These are phyloP conservation scores for Beta lomatogona DNA, from an alignment of 179 eudicot genomes.

Conservation along the genomic window DNA sequence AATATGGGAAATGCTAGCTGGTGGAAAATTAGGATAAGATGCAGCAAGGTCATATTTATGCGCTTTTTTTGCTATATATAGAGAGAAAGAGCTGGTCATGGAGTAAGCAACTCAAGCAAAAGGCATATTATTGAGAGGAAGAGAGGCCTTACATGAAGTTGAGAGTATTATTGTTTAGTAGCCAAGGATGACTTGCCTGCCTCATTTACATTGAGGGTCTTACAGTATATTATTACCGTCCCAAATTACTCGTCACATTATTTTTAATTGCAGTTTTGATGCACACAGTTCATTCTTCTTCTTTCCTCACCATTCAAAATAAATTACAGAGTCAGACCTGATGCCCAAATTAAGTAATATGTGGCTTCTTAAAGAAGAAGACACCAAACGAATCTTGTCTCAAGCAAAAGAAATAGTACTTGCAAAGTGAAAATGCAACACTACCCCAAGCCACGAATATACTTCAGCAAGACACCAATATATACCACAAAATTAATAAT, in stretches of 20 bases:
- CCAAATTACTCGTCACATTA: not conserved
- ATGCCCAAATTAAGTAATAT: not conserved
- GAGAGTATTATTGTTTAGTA: constrained; percentile 25
- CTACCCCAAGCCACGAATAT: not conserved
- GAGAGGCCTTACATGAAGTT: constrained; percentile 26
- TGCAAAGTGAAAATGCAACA: not conserved
- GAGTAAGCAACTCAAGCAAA: not conserved
- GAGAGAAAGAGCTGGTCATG: not conserved
- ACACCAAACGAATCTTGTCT: not conserved
- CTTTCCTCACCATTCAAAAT: not conserved
- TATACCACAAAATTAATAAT: too few relatives aligned
- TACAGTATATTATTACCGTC: not conserved
- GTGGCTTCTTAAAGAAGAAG: not conserved
- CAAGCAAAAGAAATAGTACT: not conserved
- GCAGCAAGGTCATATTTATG: not conserved
- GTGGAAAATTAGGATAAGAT: not conserved
- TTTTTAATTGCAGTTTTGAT: not conserved
- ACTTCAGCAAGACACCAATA: too few relatives aligned
- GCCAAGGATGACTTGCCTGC: constrained; percentile 35
- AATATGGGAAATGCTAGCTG: not conserved
- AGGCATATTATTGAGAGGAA: not conserved
- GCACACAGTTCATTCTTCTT: not conserved
- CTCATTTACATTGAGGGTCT: not conserved
- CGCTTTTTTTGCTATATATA: not conserved
- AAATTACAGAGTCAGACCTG: not conserved